These are phyloP conservation scores for Myxozyma kluyveri DNA, from an alignment of 805 yeast genomes.

Conservation along the genomic window DNA sequence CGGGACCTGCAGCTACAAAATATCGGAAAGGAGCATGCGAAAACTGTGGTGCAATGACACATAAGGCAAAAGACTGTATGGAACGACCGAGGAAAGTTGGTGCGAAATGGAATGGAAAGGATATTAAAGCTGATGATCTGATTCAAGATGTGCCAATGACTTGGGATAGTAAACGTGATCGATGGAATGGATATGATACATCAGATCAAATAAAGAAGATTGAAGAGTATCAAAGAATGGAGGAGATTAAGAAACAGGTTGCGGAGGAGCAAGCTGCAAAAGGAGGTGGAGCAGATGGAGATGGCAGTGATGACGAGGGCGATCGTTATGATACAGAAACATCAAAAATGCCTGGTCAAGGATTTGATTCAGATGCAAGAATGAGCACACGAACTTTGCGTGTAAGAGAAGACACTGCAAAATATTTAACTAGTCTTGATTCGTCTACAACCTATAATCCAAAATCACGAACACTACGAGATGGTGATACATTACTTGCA, in stretches of 20 bases:
- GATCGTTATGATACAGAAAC: constrained; percentile 40
- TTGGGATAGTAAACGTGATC: constrained; percentile 72
- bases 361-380: constrained; percentile 33
- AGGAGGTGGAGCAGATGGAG: constrained; percentile 15
- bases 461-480: constrained; percentile 36
- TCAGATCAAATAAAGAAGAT: constrained; percentile 57
- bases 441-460: constrained; percentile 49
- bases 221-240: constrained; percentile 46
- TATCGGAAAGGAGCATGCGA: constrained; percentile 47
- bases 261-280: constrained; percentile 8
- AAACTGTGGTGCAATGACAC: constrained; percentile 59
- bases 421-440: constrained; percentile 54
- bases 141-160: constrained; percentile 37
- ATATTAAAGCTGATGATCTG: constrained; percentile 35
- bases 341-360: constrained; percentile 30
- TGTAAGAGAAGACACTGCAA: constrained; percentile 74
- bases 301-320: constrained; percentile 20
- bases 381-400: constrained; percentile 49
- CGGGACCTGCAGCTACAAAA: constrained; percentile 36
- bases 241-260: constrained; percentile 32
- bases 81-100: constrained; percentile 52
- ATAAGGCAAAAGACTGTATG: constrained; percentile 53
- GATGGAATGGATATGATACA: constrained; percentile 77
- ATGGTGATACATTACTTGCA: constrained; percentile 49
- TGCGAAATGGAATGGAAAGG: constrained; percentile 39